A percentile compares a stretch with the other conserved stretches of the same genome.
Conservation (phyloP, 176 grass and related monocot species). For the Leersia perrieri region DNA sequence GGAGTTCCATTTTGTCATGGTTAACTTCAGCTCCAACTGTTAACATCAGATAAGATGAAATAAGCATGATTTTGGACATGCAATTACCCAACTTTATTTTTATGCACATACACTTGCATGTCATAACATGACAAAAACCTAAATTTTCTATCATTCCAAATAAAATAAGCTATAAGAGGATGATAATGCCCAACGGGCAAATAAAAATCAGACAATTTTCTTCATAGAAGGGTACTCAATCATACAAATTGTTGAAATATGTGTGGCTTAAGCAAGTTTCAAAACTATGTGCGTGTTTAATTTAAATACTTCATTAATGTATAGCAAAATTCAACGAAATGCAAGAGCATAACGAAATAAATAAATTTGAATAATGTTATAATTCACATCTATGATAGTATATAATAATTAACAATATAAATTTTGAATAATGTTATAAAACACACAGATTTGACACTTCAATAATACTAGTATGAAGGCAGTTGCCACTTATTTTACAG, state of each 20-base stretch:
- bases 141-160: not conserved
- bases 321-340: not conserved
- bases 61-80: not conserved
- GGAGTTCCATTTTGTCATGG: slow-evolving; percentile 4
- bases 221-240: not conserved
- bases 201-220: not conserved
- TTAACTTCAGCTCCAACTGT: slow-evolving; percentile 25
- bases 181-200: not conserved
- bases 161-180: not conserved
- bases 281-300: no score
- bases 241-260: not conserved
- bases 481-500: no score
- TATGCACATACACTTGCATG: not conserved
- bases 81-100: not conserved
- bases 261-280: no score
- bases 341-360: not conserved
- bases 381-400: not conserved
- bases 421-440: not conserved
- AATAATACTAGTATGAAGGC: not conserved
- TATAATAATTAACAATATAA: not conserved
- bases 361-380: not conserved
- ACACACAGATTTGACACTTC: not conserved
- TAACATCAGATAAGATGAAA: not conserved
- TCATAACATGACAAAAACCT: not conserved
- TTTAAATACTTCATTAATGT: no score